Evolutionary conservation across 83 land plant genomes (phyloP).

Genomic region (Picea engelmannii): DNA sequence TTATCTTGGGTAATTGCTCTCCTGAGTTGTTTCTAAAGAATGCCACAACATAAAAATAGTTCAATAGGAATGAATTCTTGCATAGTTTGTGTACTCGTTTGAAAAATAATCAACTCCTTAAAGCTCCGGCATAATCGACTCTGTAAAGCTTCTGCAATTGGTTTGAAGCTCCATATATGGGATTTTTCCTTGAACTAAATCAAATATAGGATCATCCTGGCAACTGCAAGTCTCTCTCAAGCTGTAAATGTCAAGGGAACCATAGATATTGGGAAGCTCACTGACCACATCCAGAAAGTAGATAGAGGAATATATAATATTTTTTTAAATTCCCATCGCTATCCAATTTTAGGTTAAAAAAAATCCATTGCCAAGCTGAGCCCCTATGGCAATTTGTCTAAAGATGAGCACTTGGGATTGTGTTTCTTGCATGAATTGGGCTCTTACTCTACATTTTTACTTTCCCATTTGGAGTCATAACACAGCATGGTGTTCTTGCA

Average conservation of each 20-base stretch:
- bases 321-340: constrained; percentile 46
- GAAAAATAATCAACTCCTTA: constrained; percentile 50
- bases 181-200: background rate
- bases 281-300: background rate
- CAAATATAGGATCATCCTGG: background rate
- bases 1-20: constrained; percentile 42
- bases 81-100: constrained; percentile 40
- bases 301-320: constrained; percentile 19
- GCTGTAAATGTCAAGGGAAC: constrained; percentile 51
- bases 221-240: background rate
- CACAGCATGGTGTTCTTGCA: background rate
- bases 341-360: constrained; percentile 40
- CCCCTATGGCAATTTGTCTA: background rate
- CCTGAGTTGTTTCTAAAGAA: constrained; percentile 47
- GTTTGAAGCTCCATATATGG: background rate
- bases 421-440: background rate
- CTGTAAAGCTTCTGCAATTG: constrained; percentile 5
- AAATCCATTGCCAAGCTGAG: background rate
- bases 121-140: no score
- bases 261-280: constrained; percentile 13
- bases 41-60: constrained; percentile 55
- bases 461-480: background rate
- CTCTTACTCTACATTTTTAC: background rate
- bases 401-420: background rate
- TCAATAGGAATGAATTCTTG: constrained; percentile 32